These are phyloP conservation scores for Rachicladosporium sp. DNA, from an alignment of 2,329 filamentous ascomycete species.

Conservation along the genomic window DNA sequence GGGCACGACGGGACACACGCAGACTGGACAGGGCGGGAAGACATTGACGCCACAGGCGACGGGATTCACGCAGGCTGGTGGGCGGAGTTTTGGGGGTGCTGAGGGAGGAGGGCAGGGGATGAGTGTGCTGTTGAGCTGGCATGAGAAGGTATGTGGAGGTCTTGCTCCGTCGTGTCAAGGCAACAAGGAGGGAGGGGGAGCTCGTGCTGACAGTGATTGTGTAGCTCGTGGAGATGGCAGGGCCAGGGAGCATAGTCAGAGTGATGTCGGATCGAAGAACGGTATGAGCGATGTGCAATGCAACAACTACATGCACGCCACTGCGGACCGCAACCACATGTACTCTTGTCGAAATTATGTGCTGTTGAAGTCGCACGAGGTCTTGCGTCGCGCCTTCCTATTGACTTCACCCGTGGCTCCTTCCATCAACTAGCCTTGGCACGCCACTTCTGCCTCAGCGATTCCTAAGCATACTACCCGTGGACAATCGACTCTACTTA, in stretches of 20 bases:
- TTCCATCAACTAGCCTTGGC: too few relatives aligned
- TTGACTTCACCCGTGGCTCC: too few relatives aligned
- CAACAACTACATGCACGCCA: not conserved
- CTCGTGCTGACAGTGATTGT: constrained; percentile 8
- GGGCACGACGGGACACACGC: constrained; percentile 15
- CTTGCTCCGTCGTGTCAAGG: not conserved
- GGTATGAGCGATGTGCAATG: constrained; percentile 39
- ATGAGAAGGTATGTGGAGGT: constrained; percentile 57
- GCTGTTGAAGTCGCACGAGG: too few relatives aligned
- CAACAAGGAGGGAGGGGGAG: not conserved
- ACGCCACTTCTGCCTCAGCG: too few relatives aligned
- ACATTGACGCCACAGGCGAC: constrained; percentile 62
- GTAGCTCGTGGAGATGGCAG: constrained; percentile 76
- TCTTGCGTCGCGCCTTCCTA: too few relatives aligned
- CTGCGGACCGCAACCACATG: too few relatives aligned
- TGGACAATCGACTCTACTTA: too few relatives aligned
- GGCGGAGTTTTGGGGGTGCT: constrained; percentile 38
- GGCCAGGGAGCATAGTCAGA: constrained; percentile 75
- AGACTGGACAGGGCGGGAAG: constrained; percentile 11
- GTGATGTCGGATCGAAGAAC: constrained; percentile 95
- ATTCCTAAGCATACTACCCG: too few relatives aligned
- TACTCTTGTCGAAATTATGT: too few relatives aligned
- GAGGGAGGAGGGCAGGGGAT: constrained; percentile 73
- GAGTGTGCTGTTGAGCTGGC: constrained; percentile 96
- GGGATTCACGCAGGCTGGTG: constrained; percentile 69